These are phyloP conservation scores for Byssoonygena ceratinophila DNA, from an alignment of 2,329 filamentous ascomycete genomes.

Conservation along the genomic window DNA sequence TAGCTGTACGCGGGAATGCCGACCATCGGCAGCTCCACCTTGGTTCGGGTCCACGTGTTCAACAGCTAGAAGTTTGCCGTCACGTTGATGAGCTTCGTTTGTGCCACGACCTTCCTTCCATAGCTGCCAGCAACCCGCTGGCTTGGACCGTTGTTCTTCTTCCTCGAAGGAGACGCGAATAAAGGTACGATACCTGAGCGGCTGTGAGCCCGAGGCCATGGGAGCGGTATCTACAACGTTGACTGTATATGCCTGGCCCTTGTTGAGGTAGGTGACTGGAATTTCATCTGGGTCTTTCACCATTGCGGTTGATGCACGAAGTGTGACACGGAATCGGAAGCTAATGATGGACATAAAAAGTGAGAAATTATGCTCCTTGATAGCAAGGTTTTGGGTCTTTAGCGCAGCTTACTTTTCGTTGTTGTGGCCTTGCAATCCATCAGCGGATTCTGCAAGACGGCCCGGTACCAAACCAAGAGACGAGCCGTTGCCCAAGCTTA, in stretches of 20 bases:
- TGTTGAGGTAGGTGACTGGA: constrained; percentile 95
- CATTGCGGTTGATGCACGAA: constrained; percentile 96
- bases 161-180: constrained; percentile 96
- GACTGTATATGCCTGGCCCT: constrained; percentile 86
- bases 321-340: constrained; percentile 66
- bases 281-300: constrained; percentile 68
- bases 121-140: constrained; percentile 73
- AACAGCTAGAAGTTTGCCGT: constrained; percentile 79
- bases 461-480: constrained; percentile 16
- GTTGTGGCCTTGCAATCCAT: constrained; percentile 23
- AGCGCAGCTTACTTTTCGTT: constrained; percentile 45
- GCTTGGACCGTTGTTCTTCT: constrained; percentile 77
- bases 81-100: constrained; percentile 87
- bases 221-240: constrained; percentile 69
- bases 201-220: constrained; percentile 47
- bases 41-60: constrained; percentile 67
- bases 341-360: background rate
- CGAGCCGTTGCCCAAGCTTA: background rate
- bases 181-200: constrained; percentile 72
- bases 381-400: no score
- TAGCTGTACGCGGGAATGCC: constrained; percentile 59
- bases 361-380: background rate
- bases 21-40: constrained; percentile 46
- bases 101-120: constrained; percentile 97
- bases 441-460: background rate